Percentiles rank a stretch among this genome's conserved stretches.
Evolutionary conservation across 2,329 filamentous ascomycete species (phyloP).

Genomic region (Fusarium sp.): DNA sequence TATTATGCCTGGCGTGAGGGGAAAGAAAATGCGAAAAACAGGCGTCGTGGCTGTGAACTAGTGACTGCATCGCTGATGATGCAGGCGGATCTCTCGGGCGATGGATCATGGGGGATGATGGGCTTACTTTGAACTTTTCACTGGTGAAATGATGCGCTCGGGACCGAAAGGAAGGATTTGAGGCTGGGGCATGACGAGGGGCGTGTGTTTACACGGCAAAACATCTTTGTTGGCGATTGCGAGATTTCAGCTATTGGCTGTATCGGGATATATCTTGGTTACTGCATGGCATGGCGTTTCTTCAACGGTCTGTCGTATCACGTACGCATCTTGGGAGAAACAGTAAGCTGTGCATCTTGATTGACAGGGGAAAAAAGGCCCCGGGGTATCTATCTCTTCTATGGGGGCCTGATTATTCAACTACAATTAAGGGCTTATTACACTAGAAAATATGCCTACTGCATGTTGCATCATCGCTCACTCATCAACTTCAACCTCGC

Average conservation of each 20-base stretch:
- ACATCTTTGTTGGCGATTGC: slow-evolving; percentile 16
- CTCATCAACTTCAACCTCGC: slow-evolving; percentile 21
- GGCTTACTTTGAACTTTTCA: background rate
- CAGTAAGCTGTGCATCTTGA: slow-evolving; percentile 23
- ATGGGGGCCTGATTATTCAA: background rate
- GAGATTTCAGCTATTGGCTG: slow-evolving; percentile 32
- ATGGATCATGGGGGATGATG: background rate
- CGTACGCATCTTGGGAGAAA: background rate
- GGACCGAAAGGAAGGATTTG: slow-evolving; percentile 21
- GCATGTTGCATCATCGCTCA: background rate
- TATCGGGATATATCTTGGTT: slow-evolving; percentile 11
- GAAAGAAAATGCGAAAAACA: background rate
- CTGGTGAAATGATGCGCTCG: slow-evolving; percentile 17
- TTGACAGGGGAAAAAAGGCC: background rate
- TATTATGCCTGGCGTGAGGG: background rate
- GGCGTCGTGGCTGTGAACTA: slow-evolving; percentile 21
- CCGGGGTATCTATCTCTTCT: background rate
- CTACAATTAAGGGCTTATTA: background rate
- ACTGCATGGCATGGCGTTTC: slow-evolving; percentile 16
- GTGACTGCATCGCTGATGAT: background rate
- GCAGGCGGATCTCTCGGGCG: slow-evolving; percentile 18
- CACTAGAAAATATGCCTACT: background rate
- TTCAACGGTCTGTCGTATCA: background rate
- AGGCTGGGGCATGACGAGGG: background rate
- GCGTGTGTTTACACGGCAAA: background rate